Conservation (phyloP, 805 yeast species). For the Yarrowia divulgata region DNA sequence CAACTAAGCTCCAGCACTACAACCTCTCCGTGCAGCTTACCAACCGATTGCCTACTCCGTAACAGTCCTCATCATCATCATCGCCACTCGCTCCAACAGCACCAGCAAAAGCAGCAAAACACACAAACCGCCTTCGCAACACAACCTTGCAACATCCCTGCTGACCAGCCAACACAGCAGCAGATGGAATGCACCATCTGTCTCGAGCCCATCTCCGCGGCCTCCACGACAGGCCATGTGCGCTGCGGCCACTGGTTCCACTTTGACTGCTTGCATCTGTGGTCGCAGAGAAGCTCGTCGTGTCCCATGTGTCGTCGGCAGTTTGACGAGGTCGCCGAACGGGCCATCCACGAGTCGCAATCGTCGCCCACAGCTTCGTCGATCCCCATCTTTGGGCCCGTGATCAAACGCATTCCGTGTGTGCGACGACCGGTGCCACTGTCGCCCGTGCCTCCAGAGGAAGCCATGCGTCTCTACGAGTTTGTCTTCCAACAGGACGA, state of each 20-base stretch:
- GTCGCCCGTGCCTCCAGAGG: constrained; percentile 21
- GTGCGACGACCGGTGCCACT: constrained; percentile 5
- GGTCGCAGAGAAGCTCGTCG: constrained; percentile 63
- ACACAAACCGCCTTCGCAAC: neutral
- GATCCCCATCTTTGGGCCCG: constrained; percentile 8
- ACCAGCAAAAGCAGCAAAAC: neutral
- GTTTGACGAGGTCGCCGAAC: constrained; percentile 46
- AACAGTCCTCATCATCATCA: neutral
- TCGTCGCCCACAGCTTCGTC: neutral
- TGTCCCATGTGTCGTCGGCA: constrained; percentile 68
- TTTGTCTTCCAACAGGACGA: constrained; percentile 30
- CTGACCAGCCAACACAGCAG: neutral
- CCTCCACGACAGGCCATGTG: constrained; percentile 44
- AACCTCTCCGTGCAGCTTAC: neutral
- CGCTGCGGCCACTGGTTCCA: constrained; percentile 67
- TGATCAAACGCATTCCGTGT: constrained; percentile 10
- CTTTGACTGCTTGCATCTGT: constrained; percentile 60
- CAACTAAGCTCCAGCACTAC: neutral
- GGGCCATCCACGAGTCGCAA: neutral
- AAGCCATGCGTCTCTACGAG: constrained; percentile 32
- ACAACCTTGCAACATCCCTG: neutral
- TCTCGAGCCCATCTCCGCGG: constrained; percentile 52
- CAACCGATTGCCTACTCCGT: neutral
- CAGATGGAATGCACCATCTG: constrained; percentile 65
- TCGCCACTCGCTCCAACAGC: neutral